These are phyloP conservation scores for Chytriomyces sp. DNA, from an alignment of 192 early-diverging fungal species.

Conservation along the genomic window DNA sequence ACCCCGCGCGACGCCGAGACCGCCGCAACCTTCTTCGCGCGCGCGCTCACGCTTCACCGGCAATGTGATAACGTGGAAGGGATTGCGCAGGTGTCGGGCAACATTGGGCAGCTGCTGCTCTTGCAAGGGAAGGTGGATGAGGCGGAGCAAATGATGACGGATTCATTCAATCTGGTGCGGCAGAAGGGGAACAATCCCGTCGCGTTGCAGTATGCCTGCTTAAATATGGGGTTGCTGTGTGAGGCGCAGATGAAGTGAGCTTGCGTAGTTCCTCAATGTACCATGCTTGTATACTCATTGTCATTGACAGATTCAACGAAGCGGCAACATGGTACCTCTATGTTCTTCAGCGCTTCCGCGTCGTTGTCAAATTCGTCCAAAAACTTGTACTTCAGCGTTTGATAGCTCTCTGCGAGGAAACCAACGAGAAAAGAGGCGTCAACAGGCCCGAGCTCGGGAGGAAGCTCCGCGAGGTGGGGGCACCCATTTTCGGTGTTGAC, in stretches of 20 bases:
- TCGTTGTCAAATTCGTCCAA: slow-evolving; percentile 31
- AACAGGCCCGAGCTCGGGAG: slow-evolving; percentile 33
- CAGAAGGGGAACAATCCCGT: slow-evolving; percentile 20
- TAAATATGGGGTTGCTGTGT: slow-evolving; percentile 42
- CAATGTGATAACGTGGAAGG: slow-evolving; percentile 34
- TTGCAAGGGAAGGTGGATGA: slow-evolving; percentile 10
- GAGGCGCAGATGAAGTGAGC: too few relatives aligned
- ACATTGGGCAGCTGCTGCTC: slow-evolving; percentile 39
- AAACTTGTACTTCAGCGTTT: slow-evolving; percentile 15
- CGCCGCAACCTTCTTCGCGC: slow-evolving; percentile 28
- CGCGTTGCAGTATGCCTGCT: slow-evolving; percentile 40
- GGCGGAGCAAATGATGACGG: slow-evolving; percentile 28
- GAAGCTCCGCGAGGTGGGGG: slow-evolving; percentile 9
- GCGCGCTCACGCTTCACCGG: slow-evolving; percentile 27
- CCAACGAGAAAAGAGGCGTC: slow-evolving; percentile 3
- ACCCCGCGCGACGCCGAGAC: neutral
- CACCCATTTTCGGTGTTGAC: slow-evolving; percentile 7
- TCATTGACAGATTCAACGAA: slow-evolving; percentile 15
- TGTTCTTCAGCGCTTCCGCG: slow-evolving; percentile 39
- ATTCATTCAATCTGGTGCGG: slow-evolving; percentile 33
- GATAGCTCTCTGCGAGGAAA: slow-evolving; percentile 36
- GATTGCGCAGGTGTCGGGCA: slow-evolving; percentile 41
- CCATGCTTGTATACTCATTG: too few relatives aligned
- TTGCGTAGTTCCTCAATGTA: too few relatives aligned
- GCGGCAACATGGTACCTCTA: slow-evolving; percentile 44